These are phyloP conservation scores for Phytophthora melonis DNA, from an alignment of 352 stramenopile genomes.

Conservation along the genomic window DNA sequence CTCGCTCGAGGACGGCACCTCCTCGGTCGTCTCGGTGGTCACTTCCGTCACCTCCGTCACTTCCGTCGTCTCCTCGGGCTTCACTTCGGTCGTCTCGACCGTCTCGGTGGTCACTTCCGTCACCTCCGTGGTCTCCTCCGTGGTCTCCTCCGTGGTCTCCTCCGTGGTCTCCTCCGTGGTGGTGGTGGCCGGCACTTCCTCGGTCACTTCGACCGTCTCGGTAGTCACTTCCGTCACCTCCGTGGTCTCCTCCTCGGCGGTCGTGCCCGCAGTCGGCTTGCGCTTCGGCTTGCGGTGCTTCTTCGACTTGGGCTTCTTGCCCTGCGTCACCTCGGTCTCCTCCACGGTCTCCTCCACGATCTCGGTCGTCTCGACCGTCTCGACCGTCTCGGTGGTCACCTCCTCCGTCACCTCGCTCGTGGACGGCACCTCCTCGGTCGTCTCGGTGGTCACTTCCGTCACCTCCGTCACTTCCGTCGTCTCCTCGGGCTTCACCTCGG, in stretches of 20 bases:
- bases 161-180: too few relatives aligned
- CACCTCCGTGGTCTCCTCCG: too few relatives aligned
- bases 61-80: background rate
- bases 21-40: slow-evolving; percentile 5
- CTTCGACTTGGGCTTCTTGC: slow-evolving; percentile 16
- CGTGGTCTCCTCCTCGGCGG: slow-evolving; percentile 5
- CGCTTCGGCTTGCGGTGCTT: slow-evolving; percentile 15
- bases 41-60: background rate
- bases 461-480: slow-evolving; percentile 1
- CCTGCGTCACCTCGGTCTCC: slow-evolving; percentile 15
- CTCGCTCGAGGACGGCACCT: background rate
- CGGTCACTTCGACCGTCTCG: background rate
- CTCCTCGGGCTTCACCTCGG: slow-evolving; percentile 6
- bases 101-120: background rate
- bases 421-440: slow-evolving; percentile 7
- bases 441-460: slow-evolving; percentile 5
- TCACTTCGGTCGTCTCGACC: background rate
- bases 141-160: too few relatives aligned
- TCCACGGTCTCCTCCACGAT: slow-evolving; percentile 12
- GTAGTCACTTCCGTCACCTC: background rate
- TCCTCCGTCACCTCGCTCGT: slow-evolving; percentile 5
- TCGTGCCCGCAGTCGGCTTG: slow-evolving; percentile 11
- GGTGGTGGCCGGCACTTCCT: too few relatives aligned
- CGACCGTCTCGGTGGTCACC: background rate
- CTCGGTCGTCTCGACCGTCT: too few relatives aligned